Conservation (phyloP, 345 rosid species). For the Boechera stricta region DNA sequence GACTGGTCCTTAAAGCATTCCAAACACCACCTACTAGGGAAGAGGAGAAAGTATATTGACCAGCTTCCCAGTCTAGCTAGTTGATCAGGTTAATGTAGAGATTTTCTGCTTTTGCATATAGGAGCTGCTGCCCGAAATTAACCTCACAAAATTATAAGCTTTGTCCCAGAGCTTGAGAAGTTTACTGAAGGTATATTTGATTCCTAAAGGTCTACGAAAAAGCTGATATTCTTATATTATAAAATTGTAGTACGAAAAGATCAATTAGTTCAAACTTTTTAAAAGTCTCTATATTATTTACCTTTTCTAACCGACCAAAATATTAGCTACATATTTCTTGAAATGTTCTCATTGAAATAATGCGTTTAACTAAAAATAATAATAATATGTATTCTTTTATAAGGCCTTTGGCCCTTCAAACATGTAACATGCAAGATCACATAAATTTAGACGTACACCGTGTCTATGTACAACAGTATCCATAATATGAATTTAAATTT, state of each 20-base stretch:
- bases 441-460: neutral
- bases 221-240: too few relatives aligned
- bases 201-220: too few relatives aligned
- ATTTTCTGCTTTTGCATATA: neutral
- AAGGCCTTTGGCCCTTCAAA: constrained; percentile 21
- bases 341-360: neutral
- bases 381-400: neutral
- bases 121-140: too few relatives aligned
- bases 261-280: too few relatives aligned
- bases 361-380: neutral
- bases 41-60: neutral
- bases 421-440: neutral
- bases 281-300: too few relatives aligned
- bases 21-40: neutral
- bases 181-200: too few relatives aligned
- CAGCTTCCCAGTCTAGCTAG: neutral
- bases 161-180: too few relatives aligned
- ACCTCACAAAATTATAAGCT: too few relatives aligned
- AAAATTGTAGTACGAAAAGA: too few relatives aligned
- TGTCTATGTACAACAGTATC: constrained; percentile 1
- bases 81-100: neutral
- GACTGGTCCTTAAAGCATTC: neutral
- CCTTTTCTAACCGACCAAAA: too few relatives aligned
- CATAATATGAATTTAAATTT: constrained; percentile 27
- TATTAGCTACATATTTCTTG: too few relatives aligned